Evolutionary conservation across 2,329 filamentous ascomycete genomes (phyloP).

Genomic region (Phialophora expanda): DNA sequence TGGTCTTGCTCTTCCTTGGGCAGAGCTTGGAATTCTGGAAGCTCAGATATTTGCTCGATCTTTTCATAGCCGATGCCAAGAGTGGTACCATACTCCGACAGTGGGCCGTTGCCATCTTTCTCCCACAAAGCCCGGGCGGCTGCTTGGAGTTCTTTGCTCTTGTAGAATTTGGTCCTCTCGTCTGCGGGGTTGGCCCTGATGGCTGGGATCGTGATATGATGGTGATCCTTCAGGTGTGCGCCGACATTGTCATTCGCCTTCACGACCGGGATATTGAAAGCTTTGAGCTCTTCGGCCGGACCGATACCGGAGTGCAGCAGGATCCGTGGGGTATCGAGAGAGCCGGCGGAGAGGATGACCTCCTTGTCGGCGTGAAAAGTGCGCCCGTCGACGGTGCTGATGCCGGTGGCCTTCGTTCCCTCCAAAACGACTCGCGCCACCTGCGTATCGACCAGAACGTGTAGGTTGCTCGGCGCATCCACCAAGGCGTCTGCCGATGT

Average conservation of each 20-base stretch:
- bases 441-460: constrained; percentile 55
- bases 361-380: constrained; percentile 48
- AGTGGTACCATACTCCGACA: constrained; percentile 43
- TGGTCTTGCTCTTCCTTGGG: constrained; percentile 52
- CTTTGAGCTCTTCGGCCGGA: constrained; percentile 49
- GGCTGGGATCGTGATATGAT: constrained; percentile 44
- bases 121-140: constrained; percentile 57
- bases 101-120: constrained; percentile 48
- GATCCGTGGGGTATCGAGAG: constrained; percentile 50
- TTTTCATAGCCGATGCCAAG: constrained; percentile 50
- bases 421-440: constrained; percentile 58
- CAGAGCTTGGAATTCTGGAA: constrained; percentile 58
- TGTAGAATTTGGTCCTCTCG: constrained; percentile 55
- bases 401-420: constrained; percentile 53
- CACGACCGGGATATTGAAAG: constrained; percentile 50
- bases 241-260: constrained; percentile 52
- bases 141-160: constrained; percentile 50
- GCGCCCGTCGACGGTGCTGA: constrained; percentile 50
- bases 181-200: constrained; percentile 51
- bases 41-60: constrained; percentile 48
- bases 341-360: constrained; percentile 49
- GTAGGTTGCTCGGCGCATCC: constrained; percentile 57
- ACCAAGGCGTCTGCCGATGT: constrained; percentile 59
- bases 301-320: constrained; percentile 58
- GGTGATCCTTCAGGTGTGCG: constrained; percentile 54